Evolutionary conservation across 306 rosid species (phyloP).

Genomic region (Fagus sylvatica): DNA sequence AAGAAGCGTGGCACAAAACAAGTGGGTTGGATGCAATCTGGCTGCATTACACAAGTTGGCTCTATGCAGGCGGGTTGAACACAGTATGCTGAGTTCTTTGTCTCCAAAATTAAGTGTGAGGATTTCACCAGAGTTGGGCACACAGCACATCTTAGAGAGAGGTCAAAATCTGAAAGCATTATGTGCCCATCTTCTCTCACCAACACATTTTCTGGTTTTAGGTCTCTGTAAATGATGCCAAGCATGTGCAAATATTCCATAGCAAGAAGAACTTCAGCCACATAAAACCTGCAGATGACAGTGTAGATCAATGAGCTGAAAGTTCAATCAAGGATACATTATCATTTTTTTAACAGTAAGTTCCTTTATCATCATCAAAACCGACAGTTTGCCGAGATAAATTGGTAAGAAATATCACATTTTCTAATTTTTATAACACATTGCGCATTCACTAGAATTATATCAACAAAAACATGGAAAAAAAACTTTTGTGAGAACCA

Average conservation of each 20-base stretch:
- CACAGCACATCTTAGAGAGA: constrained; percentile 86
- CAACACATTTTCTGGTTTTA: constrained; percentile 90
- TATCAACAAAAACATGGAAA: no score
- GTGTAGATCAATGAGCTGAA: constrained; percentile 15
- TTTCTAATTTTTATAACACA: not conserved
- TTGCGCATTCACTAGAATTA: not conserved
- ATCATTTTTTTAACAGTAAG: constrained; percentile 3
- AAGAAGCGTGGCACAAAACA: constrained; percentile 72
- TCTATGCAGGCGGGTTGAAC: constrained; percentile 77
- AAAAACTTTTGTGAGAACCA: no score
- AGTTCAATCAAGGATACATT: constrained; percentile 1
- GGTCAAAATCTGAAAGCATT: constrained; percentile 96
- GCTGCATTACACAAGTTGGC: constrained; percentile 81
- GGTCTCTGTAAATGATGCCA: constrained; percentile 91
- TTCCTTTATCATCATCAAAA: not conserved
- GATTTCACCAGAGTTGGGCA: constrained; percentile 80
- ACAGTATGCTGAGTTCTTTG: constrained; percentile 73
- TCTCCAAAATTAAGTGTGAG: constrained; percentile 48
- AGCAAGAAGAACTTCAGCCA: constrained; percentile 96
- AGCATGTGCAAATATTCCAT: constrained; percentile 99
- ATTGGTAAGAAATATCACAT: not conserved
- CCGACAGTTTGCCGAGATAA: not conserved
- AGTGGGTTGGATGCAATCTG: constrained; percentile 79
- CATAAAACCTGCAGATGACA: constrained; percentile 75
- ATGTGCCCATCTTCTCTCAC: constrained; percentile 98